Percentiles rank a stretch among this genome's conserved stretches.
Conservation (phyloP, 2,329 filamentous ascomycete genomes). For the Juglanconis juglandina region DNA sequence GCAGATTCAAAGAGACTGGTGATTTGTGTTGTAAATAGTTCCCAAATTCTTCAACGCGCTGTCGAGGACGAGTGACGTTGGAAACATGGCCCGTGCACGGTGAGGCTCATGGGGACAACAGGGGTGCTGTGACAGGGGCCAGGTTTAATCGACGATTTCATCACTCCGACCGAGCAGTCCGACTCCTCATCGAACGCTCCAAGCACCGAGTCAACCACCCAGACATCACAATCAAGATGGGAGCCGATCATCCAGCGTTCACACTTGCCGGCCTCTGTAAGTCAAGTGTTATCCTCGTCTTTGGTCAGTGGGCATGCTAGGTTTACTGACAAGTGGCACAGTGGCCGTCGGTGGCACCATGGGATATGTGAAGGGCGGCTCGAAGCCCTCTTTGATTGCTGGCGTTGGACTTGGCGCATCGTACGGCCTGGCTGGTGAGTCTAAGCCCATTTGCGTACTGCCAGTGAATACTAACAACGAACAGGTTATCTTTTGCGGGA, state of each 20-base stretch:
- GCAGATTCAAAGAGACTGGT: background rate
- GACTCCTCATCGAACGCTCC: background rate
- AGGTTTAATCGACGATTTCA: background rate
- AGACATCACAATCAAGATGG: slow-evolving; percentile 6
- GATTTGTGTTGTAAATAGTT: background rate
- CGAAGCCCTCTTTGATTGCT: slow-evolving; percentile 31
- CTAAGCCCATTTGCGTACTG: background rate
- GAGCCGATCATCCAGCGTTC: slow-evolving; percentile 38
- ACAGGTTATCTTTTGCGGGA: slow-evolving; percentile 38
- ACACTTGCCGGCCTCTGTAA: slow-evolving; percentile 37
- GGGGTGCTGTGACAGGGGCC: background rate
- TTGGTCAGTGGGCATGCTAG: background rate
- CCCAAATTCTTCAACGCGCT: background rate
- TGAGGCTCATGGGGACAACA: slow-evolving; percentile 2
- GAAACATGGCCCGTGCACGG: background rate
- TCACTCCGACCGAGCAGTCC: background rate
- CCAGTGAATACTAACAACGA: background rate
- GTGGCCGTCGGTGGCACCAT: slow-evolving; percentile 32
- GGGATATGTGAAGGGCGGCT: slow-evolving; percentile 29
- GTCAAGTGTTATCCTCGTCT: slow-evolving; percentile 10
- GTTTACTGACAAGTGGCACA: slow-evolving; percentile 17
- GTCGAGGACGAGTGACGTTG: background rate
- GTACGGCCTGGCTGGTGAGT: slow-evolving; percentile 29
- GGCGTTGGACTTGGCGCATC: slow-evolving; percentile 30
- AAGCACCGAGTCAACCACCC: background rate